Base-by-base conservation (phyloP, 139 green algal genomes). In the Volvox africanus region DNA sequence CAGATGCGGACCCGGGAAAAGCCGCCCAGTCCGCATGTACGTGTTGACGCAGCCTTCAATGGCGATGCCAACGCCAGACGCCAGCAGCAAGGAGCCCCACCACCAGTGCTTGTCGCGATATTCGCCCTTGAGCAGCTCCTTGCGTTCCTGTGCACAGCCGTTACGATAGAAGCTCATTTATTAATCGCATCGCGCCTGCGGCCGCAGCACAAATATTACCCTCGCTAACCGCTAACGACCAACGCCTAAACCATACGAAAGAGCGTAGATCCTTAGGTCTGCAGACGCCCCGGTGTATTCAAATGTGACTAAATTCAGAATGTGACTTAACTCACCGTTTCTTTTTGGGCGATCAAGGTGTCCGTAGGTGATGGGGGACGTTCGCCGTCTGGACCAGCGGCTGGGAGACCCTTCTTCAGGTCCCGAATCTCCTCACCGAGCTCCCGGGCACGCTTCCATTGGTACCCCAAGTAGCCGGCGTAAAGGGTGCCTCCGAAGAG, bases 1-100 rank as follows among this genome's bases (percentile, higher is more conserved):
- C 87, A 99, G 97, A 93, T 99, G 98, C 37, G 98, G 98, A 12
- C 98, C 98, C 2, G 98, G 98, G 96, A 99, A 99, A 44, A 99
- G 96, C 95, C 99, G 99, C 81, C 96, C 79, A 35, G 97, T 98
- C 75, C 98, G 95, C 19, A 99, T 93, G 92, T 94, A 99, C 37
- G 98, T 99, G 96, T 99, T 99, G 86, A 97, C 67, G 73, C 93
- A 93, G 61, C 98, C 98, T 68, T 97, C 96, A 26, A 99, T 95
- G 30, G 94, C 95, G 26, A 99, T 97, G 30, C 92, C 76, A 19
- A 98, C 96, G n/a, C 98, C 98, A 16, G 95, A 84, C 55, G 94
- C 97, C 76, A 99, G 95, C 68, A 99, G 94, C 32, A 99, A 35
- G n/a, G 93, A 97, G 77, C 97, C 97, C 93, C 89, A 94, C 78